Conservation (phyloP, 2,329 filamentous ascomycete genomes). For the Fusarium concolor region DNA sequence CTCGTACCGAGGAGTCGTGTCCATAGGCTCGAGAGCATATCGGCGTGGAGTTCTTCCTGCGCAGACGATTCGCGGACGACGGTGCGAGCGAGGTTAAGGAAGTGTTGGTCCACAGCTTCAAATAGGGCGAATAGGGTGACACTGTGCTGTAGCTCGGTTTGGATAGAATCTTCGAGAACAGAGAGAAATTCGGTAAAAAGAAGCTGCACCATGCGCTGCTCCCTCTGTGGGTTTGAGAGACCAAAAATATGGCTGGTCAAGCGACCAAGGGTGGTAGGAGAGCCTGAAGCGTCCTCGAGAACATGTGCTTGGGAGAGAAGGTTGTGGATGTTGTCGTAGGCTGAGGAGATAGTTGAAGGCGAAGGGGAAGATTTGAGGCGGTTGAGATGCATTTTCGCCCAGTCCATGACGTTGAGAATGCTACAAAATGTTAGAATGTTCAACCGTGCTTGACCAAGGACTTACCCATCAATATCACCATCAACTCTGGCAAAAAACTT, state of each 20-base stretch:
- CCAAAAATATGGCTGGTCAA: conserved; percentile 81
- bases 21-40: conserved; percentile 88
- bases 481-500: conserved; percentile 95
- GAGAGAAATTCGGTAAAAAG: conserved; percentile 87
- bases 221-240: conserved; percentile 82
- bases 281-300: conserved; percentile 64
- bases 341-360: conserved; percentile 69
- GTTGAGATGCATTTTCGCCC: conserved; percentile 87
- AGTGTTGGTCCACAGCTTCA: conserved; percentile 89
- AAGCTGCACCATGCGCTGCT: conserved; percentile 81
- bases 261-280: conserved; percentile 75
- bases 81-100: conserved; percentile 85
- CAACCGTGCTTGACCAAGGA: conserved; percentile 13
- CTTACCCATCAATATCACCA: conserved; percentile 85
- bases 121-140: conserved; percentile 88
- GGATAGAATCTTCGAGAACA: conserved; percentile 89
- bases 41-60: conserved; percentile 83
- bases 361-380: conserved; percentile 72
- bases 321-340: conserved; percentile 86
- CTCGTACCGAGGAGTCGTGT: conserved; percentile 83
- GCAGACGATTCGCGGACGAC: conserved; percentile 85
- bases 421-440: conserved; percentile 53
- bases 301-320: conserved; percentile 74
- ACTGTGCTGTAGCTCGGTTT: conserved; percentile 83
- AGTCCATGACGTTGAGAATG: conserved; percentile 95